Evolutionary conservation across 2,329 filamentous ascomycete species (phyloP), one percentile per base, ranked within the genome.

Genomic region (Epichloe sp.): DNA sequence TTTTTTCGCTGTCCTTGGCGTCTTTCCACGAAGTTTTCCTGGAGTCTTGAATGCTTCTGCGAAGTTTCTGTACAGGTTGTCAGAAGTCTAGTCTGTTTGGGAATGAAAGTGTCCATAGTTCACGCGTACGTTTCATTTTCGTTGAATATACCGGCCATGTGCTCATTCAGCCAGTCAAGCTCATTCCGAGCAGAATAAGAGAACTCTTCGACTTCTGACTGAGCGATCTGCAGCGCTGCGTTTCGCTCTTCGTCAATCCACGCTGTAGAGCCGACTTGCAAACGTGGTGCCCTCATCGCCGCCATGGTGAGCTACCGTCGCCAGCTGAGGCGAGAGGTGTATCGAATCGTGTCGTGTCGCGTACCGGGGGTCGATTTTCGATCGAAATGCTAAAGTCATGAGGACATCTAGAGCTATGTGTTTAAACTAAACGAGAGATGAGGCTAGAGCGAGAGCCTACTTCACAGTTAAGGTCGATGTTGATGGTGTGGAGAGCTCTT

Each of bases 131-230:
- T 80, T 69, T 90, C 82, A 63, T 89, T 86, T 60, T 85, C 82
- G 61, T 83, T 85, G 65, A 97, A 95, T 62, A 98, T 88, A 56
- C 95, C 88, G 47, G 82, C 81, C 91, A 98, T 96, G 67, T 98
- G 93, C 71, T 97, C 93, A 63, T 98, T 97, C 60, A 98, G 75
- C 93, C 93, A 98, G 65, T 97, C 90, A 62, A 97, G 74, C 67
- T 98, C 93, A 69, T 97, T 95, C 53, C 87, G 82, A 55, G 88
- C 90, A 34, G 89, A 88, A 70, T 87, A 97, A 43, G 86, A 81
- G 63, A 97, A 94, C 70, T 98, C 94, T 58, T 97, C 91, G 50
- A 87, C 79, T 67, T 97, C 93, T 51, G 88, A 79, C 45, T 85
- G 77, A 15, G 86, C 78, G 56, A 96, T 82, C 57, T 86, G 79